Conservation (phyloP, 2,329 filamentous ascomycete genomes). For the Paramyrothecium roridum region DNA sequence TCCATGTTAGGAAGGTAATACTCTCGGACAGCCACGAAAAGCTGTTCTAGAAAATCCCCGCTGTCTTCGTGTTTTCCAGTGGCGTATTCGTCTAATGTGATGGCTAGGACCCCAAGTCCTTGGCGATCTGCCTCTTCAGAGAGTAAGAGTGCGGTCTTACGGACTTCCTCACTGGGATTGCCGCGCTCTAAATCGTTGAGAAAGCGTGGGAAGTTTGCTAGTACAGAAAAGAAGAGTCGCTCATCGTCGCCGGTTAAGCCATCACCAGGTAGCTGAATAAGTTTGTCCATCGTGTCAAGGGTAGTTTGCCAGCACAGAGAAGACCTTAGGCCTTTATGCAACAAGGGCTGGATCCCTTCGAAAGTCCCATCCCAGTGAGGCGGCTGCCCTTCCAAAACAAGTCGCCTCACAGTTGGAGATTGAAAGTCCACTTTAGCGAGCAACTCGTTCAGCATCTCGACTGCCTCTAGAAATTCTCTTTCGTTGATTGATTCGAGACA, state of each 20-base stretch:
- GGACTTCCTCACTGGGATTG: constrained; percentile 49
- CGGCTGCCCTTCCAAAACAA: constrained; percentile 76
- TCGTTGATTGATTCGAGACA: constrained; percentile 97
- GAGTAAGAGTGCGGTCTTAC: constrained; percentile 66
- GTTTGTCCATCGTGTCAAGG: constrained; percentile 71
- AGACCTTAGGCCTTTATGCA: constrained; percentile 91
- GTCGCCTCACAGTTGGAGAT: constrained; percentile 62
- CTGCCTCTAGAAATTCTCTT: constrained; percentile 84
- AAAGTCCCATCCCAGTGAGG: constrained; percentile 86
- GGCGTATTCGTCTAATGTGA: constrained; percentile 68
- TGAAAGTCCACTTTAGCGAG: constrained; percentile 80
- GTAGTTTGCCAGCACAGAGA: constrained; percentile 77
- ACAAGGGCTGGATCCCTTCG: constrained; percentile 77
- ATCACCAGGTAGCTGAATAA: constrained; percentile 77
- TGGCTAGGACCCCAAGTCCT: constrained; percentile 63
- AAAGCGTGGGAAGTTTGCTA: constrained; percentile 90
- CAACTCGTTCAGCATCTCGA: constrained; percentile 87
- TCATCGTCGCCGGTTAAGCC: constrained; percentile 77
- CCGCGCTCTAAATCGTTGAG: constrained; percentile 72
- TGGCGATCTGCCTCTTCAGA: constrained; percentile 71
- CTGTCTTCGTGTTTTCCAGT: constrained; percentile 62
- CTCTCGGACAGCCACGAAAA: constrained; percentile 70
- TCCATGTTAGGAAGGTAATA: constrained; percentile 81
- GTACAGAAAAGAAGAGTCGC: constrained; percentile 77
- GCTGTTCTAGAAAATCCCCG: constrained; percentile 72